Percentiles rank a stretch among this genome's conserved stretches.
Evolutionary conservation across 2,329 filamentous ascomycete species (phyloP).

Genomic region (Sporothrix mexicana): DNA sequence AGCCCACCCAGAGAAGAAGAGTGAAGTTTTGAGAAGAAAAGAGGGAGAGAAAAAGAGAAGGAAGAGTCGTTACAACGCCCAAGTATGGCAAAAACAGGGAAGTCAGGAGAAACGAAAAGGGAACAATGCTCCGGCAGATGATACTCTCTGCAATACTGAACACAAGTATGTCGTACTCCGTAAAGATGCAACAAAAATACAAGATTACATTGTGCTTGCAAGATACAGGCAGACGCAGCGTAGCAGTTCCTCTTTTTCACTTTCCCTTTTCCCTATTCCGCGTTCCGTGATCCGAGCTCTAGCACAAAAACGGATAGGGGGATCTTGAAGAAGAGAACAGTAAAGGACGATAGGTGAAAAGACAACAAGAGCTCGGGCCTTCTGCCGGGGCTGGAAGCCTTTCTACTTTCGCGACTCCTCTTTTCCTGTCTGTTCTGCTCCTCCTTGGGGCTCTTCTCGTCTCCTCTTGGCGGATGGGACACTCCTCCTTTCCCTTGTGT

Average conservation of each 20-base stretch:
- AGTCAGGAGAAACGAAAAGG: not conserved
- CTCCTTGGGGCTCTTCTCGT: not conserved
- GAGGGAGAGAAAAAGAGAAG: not conserved
- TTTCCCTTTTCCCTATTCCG: not conserved
- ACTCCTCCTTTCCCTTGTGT: conserved; percentile 18
- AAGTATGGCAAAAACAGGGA: not conserved
- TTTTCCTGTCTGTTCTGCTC: conserved; percentile 8
- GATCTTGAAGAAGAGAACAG: not conserved
- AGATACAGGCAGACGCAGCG: not conserved
- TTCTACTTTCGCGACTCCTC: conserved; percentile 4
- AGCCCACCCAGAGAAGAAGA: not conserved
- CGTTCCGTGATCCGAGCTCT: conserved; percentile 1
- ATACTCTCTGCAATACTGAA: not conserved
- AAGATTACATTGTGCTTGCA: no score
- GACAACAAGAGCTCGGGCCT: conserved; percentile 8
- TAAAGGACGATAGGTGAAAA: not conserved
- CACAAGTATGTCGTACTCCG: no score
- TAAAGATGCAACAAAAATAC: no score
- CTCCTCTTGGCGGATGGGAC: conserved; percentile 26
- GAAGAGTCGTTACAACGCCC: not conserved
- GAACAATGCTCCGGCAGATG: conserved; percentile 15
- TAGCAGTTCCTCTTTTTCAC: not conserved
- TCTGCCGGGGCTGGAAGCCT: conserved; percentile 14
- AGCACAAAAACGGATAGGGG: conserved; percentile 2
- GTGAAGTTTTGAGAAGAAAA: not conserved